phyloP scores from a whole-genome alignment of 1,139 yeast genomes.

The Hansenula sp. region DNA sequence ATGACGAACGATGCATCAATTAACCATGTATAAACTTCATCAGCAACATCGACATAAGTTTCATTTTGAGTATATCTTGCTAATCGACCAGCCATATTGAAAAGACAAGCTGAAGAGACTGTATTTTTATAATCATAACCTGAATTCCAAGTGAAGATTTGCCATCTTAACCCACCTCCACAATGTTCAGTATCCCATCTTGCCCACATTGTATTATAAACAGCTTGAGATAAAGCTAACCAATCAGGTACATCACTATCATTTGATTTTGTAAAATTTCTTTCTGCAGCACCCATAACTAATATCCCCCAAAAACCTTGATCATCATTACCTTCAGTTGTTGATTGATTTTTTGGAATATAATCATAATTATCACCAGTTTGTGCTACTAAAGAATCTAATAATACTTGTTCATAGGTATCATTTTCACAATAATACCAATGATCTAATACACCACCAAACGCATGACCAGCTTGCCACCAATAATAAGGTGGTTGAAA shows the following conservation, averaged over 20 bases:
- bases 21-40: slow-evolving; percentile 58
- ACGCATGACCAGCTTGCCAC: slow-evolving; percentile 73
- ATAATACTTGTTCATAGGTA: slow-evolving; percentile 36
- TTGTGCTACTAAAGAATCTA: slow-evolving; percentile 49
- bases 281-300: slow-evolving; percentile 56
- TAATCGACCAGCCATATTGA: slow-evolving; percentile 57
- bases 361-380: slow-evolving; percentile 50
- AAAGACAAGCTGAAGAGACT: slow-evolving; percentile 60
- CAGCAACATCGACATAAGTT: slow-evolving; percentile 52
- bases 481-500: slow-evolving; percentile 58
- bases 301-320: slow-evolving; percentile 70
- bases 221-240: slow-evolving; percentile 56
- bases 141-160: slow-evolving; percentile 64
- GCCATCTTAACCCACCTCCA: slow-evolving; percentile 69
- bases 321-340: slow-evolving; percentile 69
- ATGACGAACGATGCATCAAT: slow-evolving; percentile 42
- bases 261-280: slow-evolving; percentile 51
- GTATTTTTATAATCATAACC: slow-evolving; percentile 65
- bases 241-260: slow-evolving; percentile 38
- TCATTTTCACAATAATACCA: slow-evolving; percentile 45
- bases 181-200: slow-evolving; percentile 56
- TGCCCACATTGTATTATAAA: slow-evolving; percentile 47
- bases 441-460: slow-evolving; percentile 56
- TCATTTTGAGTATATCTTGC: slow-evolving; percentile 55
- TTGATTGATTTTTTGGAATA: slow-evolving; percentile 54